A percentile compares a stretch with the other conserved stretches of the same genome.
phyloP scores from a whole-genome alignment of 129 eudicot genomes.

The Calendula officinalis region DNA sequence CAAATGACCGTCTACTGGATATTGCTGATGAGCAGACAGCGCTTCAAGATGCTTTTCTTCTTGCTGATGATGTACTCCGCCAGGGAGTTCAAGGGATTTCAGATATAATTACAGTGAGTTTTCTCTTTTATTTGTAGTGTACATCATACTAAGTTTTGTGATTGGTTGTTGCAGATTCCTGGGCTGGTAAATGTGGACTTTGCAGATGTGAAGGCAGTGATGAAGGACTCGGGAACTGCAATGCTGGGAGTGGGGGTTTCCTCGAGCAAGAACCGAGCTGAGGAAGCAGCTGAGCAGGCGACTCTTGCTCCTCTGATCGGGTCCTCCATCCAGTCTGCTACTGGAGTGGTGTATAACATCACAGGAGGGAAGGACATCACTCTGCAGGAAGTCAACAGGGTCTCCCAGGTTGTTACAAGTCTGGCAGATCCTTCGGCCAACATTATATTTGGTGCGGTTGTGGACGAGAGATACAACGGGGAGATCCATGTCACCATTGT shows the following conservation, averaged over 20 bases:
- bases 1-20: conserved; percentile 91
- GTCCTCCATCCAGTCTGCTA: conserved; percentile 94
- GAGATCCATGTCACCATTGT: conserved; percentile 92
- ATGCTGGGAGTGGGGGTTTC: conserved; percentile 99
- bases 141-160: neutral
- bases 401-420: conserved; percentile 99
- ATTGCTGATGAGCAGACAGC: conserved; percentile 86
- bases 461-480: conserved; percentile 89
- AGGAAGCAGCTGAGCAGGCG: conserved; percentile 99
- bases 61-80: conserved; percentile 97
- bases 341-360: conserved; percentile 91
- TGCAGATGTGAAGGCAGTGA: conserved; percentile 94
- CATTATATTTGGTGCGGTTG: conserved; percentile 97
- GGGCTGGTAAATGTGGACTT: conserved; percentile 98
- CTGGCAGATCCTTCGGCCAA: conserved; percentile 94
- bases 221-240: conserved; percentile 99
- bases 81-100: conserved; percentile 98
- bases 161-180: conserved; percentile 60
- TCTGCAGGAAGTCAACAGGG: conserved; percentile 94
- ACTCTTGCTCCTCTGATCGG: conserved; percentile 95
- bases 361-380: conserved; percentile 98
- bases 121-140: neutral
- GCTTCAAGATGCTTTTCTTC: conserved; percentile 90
- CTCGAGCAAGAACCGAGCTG: conserved; percentile 95
- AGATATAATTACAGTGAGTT: conserved; percentile 88